Conservation (phyloP, 2,329 filamentous ascomycete genomes). For the Talaromyces atroroseus region DNA sequence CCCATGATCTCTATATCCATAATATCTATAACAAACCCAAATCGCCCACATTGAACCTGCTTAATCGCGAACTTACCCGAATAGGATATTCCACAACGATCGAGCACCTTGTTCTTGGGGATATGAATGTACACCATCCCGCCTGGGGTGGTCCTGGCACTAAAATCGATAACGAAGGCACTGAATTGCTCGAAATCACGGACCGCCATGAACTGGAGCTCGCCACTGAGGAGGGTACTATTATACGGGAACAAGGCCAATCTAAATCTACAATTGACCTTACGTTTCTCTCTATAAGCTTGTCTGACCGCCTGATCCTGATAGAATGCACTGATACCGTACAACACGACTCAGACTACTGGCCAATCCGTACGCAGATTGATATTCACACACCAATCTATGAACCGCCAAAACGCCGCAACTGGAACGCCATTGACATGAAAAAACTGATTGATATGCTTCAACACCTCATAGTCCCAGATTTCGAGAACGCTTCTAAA, state of each 20-base stretch:
- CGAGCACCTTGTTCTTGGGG: conserved; percentile 16
- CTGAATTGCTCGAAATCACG: neutral
- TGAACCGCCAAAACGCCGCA: neutral
- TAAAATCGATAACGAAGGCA: conserved; percentile 8
- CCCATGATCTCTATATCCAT: neutral
- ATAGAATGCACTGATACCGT: conserved; percentile 16
- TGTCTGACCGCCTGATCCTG: neutral
- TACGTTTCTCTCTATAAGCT: neutral
- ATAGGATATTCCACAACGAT: neutral
- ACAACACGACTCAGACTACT: conserved; percentile 23
- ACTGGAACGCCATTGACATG: neutral
- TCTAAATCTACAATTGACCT: neutral
- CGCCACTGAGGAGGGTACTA: neutral
- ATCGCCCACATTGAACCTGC: too few relatives aligned
- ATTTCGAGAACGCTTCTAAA: neutral
- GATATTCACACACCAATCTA: conserved; percentile 17
- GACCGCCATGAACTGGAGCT: neutral
- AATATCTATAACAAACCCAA: neutral
- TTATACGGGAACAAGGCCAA: neutral
- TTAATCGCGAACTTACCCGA: neutral
- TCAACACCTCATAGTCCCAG: neutral
- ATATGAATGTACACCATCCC: conserved; percentile 20
- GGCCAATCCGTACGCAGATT: conserved; percentile 17
- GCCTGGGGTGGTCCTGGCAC: conserved; percentile 14
- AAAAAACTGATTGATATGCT: neutral